These are phyloP conservation scores for Hanseniaspora clermontiae DNA, from an alignment of 805 yeast species.

Conservation along the genomic window DNA sequence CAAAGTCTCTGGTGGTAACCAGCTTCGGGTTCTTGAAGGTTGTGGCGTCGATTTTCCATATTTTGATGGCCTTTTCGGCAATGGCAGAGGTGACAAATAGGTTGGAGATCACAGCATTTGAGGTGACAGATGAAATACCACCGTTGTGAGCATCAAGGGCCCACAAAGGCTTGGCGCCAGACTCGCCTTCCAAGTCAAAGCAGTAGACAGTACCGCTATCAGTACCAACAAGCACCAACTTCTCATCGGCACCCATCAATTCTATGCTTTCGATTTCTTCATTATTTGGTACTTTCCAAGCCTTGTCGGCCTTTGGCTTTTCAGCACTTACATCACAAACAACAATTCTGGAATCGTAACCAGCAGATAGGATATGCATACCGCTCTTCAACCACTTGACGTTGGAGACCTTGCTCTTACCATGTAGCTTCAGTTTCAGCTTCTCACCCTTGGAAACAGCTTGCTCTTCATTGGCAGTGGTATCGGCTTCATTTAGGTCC, in stretches of 20 bases:
- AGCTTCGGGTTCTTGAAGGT: conserved; percentile 50
- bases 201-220: conserved; percentile 83
- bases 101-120: conserved; percentile 55
- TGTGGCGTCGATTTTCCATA: conserved; percentile 53
- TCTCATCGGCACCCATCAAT: conserved; percentile 45
- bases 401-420: conserved; percentile 67
- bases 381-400: conserved; percentile 66
- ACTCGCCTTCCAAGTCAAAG: conserved; percentile 58
- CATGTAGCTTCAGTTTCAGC: conserved; percentile 41
- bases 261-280: conserved; percentile 77
- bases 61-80: conserved; percentile 75
- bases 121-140: conserved; percentile 71
- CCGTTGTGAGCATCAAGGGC: conserved; percentile 94
- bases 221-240: conserved; percentile 69
- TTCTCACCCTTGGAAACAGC: conserved; percentile 3
- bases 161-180: conserved; percentile 65
- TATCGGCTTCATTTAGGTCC: conserved; percentile 68
- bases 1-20: conserved; percentile 84
- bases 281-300: conserved; percentile 47
- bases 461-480: conserved; percentile 33
- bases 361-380: conserved; percentile 71
- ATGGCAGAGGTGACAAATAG: conserved; percentile 76
- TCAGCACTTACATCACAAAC: conserved; percentile 75
- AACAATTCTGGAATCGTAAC: conserved; percentile 76
- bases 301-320: conserved; percentile 44